A percentile compares a stretch with the other conserved stretches of the same genome.
Evolutionary conservation across 495 filamentous ascomycete species (phyloP).

Genomic region (Hyphodiscus hymeniophilus): DNA sequence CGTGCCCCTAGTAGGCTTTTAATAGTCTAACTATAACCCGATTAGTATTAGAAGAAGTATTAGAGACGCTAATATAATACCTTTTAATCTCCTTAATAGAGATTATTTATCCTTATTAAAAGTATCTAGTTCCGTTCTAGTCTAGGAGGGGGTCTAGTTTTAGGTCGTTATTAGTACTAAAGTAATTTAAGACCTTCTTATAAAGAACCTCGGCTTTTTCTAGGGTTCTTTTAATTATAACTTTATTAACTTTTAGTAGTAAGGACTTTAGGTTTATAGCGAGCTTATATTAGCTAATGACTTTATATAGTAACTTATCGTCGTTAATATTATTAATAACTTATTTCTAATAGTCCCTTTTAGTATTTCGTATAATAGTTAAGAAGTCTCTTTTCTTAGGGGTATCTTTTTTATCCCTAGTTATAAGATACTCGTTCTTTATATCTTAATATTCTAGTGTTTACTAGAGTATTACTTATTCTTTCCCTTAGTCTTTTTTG

Average conservation of each 20-base stretch:
- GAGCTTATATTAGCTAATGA: background rate
- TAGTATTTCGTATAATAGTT: background rate
- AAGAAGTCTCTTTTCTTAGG: background rate
- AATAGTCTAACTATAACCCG: background rate
- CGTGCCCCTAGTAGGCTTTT: too few species aligned
- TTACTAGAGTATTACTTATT: background rate
- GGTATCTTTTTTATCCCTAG: background rate
- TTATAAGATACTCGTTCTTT: background rate
- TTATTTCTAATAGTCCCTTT: background rate
- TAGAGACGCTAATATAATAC: background rate
- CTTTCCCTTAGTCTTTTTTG: background rate
- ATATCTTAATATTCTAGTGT: background rate
- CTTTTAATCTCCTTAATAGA: background rate
- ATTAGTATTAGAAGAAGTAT: background rate
- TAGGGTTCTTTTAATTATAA: background rate
- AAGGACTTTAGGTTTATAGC: background rate
- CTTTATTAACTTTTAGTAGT: background rate
- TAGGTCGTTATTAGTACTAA: background rate
- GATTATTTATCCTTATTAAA: background rate
- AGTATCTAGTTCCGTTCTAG: background rate
- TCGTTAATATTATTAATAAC: background rate
- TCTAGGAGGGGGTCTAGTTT: background rate
- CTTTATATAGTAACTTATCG: background rate
- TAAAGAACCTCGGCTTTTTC: background rate
- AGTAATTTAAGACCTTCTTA: background rate